Evolutionary conservation across 768 basidiomycete species (phyloP), one percentile per base, ranked within the genome.

Genomic region (Boletus reticulatus): DNA sequence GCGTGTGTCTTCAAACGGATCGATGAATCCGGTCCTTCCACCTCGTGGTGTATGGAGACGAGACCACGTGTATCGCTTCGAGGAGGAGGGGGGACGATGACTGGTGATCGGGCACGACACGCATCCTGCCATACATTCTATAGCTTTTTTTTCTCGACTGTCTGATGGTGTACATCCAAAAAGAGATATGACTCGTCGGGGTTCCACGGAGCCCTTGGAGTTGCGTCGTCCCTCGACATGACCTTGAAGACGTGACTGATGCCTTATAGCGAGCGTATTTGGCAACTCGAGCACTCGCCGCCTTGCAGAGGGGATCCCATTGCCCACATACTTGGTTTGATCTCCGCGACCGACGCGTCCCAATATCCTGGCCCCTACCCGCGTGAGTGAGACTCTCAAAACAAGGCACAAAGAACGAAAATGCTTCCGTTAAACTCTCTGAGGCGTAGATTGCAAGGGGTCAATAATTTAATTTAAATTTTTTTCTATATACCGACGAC

Each of bases 361-460:
- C 29, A 29, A 29, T 29, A 8, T 29, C 9, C 2, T 29, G 8
- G 8, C 29, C 29, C 29, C 29, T 29, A 29, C 29, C 29, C 58
- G 51, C 64, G 52, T 43, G 39, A 14, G 32, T 51, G 22, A 38
- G 4, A 4, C 46, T 32, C 45, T 19, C 32, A 48, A 47, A 54
- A 43, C 49, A 52, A 59, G 63, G 60, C 50, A 58, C 60, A 24
- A 50, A 22, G 50, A 65, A 47, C n/a, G 37, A 51, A 43, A 62
- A 56, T 70, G 48, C 65, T 66, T 64, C 69, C 68, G 68, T 66
- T 68, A 66, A 50, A 51, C 68, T 66, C 63, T 60, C 55, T 47
- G 22, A 36, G 7, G 43, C 8, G 9, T 29, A 52, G 48, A 24
- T 46, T 51, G 53, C 24, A 53, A 31, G 34, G 38, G 41, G 1